These are phyloP conservation scores for Pilasporangium apinafurcum DNA, from an alignment of 352 stramenopile genomes.

Conservation along the genomic window DNA sequence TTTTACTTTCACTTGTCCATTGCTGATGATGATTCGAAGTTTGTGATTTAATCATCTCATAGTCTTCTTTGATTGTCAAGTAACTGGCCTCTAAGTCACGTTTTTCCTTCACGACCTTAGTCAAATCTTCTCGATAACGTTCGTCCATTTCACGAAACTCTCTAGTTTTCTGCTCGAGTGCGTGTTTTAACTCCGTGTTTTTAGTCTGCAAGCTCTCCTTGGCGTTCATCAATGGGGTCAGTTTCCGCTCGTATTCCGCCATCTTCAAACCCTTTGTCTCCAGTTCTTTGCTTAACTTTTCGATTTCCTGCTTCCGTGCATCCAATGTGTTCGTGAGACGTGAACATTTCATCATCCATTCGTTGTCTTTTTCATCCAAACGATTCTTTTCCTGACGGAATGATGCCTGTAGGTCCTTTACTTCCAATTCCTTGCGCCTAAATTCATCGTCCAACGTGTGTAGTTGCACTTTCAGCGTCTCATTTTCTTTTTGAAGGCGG, in stretches of 20 bases:
- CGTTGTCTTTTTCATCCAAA: slow-evolving; percentile 20
- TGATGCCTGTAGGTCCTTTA: slow-evolving; percentile 22
- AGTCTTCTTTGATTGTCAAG: slow-evolving; percentile 43
- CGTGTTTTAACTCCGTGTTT: slow-evolving; percentile 43
- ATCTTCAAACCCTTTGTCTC: slow-evolving; percentile 35
- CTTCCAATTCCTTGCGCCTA: slow-evolving; percentile 25
- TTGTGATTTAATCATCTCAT: slow-evolving; percentile 32
- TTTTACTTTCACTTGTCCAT: slow-evolving; percentile 33
- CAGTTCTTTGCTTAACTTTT: slow-evolving; percentile 45
- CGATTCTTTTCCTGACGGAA: slow-evolving; percentile 20
- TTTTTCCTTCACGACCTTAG: slow-evolving; percentile 39
- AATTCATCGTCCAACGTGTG: slow-evolving; percentile 42
- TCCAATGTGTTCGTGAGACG: slow-evolving; percentile 27
- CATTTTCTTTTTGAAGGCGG: slow-evolving; percentile 41
- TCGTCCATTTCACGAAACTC: slow-evolving; percentile 52
- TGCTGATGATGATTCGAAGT: slow-evolving; percentile 27
- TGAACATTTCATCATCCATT: slow-evolving; percentile 20
- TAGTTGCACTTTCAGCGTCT: slow-evolving; percentile 26
- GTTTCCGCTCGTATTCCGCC: slow-evolving; percentile 54
- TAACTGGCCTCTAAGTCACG: slow-evolving; percentile 45
- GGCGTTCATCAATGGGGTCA: slow-evolving; percentile 30
- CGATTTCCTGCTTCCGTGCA: slow-evolving; percentile 53
- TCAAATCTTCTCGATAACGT: slow-evolving; percentile 36
- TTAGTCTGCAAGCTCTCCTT: slow-evolving; percentile 57
- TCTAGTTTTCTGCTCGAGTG: slow-evolving; percentile 37